A percentile compares a stretch with the other conserved stretches of the same genome.
Conservation (phyloP, 305 asterid genomes). For the Nicotiana rustica region DNA sequence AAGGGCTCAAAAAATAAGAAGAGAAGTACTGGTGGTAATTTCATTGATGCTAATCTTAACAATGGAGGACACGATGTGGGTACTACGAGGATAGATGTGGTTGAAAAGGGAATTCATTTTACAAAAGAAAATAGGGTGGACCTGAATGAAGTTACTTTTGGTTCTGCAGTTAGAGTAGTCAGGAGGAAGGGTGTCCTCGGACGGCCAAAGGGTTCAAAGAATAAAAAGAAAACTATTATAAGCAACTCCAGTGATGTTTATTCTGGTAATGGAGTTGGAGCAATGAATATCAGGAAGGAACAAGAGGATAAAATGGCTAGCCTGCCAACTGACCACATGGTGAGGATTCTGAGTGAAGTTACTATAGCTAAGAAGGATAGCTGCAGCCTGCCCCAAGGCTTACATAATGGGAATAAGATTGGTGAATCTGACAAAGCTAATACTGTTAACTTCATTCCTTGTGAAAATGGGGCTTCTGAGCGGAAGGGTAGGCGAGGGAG, state of each 20-base stretch:
- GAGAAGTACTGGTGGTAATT: constrained; percentile 19
- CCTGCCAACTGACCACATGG: constrained; percentile 23
- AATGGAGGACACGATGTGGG: constrained; percentile 28
- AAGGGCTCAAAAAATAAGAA: constrained; percentile 32
- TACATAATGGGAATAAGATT: constrained; percentile 30
- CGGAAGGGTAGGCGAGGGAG: constrained; percentile 35
- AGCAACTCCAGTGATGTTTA: constrained; percentile 21
- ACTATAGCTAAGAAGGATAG: constrained; percentile 36
- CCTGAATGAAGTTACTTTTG: constrained; percentile 28
- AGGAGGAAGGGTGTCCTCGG: constrained; percentile 45
- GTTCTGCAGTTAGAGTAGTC: constrained; percentile 24
- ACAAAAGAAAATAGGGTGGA: constrained; percentile 26
- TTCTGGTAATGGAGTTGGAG: constrained; percentile 24
- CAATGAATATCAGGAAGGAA: not conserved
- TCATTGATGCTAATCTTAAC: constrained; percentile 20
- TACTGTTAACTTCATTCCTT: constrained; percentile 12
- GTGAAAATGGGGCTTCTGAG: constrained; percentile 18
- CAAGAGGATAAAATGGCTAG: constrained; percentile 27
- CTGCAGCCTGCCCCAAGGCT: constrained; percentile 45
- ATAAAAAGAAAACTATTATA: constrained; percentile 36
- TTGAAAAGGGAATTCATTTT: constrained; percentile 25
- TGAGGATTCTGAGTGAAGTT: constrained; percentile 26
- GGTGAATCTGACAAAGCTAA: constrained; percentile 32
- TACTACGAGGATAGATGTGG: constrained; percentile 26
- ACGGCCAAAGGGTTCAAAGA: constrained; percentile 50